A percentile compares a stretch with the other conserved stretches of the same genome.
phyloP scores from a whole-genome alignment of 2,329 filamentous ascomycete species.

The Scleromitrula shiraiana region DNA sequence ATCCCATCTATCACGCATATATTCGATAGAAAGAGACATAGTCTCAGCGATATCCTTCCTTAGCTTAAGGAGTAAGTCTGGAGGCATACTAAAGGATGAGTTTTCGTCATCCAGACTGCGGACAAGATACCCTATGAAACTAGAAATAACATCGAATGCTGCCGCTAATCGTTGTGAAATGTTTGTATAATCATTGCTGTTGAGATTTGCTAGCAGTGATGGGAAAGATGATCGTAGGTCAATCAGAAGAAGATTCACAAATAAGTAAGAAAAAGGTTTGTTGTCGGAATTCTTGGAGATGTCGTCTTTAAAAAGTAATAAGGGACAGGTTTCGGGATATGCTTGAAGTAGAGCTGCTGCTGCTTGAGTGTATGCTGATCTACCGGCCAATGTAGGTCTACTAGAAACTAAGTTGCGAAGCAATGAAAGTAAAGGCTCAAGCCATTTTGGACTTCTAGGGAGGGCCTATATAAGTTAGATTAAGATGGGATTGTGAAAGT shows the following conservation, averaged over 20 bases:
- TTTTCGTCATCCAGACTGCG: constrained; percentile 42
- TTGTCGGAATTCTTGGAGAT: constrained; percentile 23
- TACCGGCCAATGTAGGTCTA: constrained; percentile 45
- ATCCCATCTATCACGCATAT: constrained; percentile 63
- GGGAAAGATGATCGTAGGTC: constrained; percentile 58
- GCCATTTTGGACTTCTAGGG: constrained; percentile 45
- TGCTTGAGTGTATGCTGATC: constrained; percentile 52
- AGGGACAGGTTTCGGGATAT: constrained; percentile 40
- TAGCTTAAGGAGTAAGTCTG: constrained; percentile 53
- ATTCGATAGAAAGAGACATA: constrained; percentile 55
- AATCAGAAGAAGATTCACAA: constrained; percentile 57
- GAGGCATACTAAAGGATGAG: constrained; percentile 39
- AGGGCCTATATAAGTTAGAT: constrained; percentile 35
- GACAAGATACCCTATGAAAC: constrained; percentile 50
- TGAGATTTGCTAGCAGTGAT: constrained; percentile 49
- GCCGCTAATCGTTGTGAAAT: constrained; percentile 48
- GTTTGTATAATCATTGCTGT: constrained; percentile 42
- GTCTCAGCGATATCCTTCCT: constrained; percentile 54
- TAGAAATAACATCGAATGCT: constrained; percentile 53
- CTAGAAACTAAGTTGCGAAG: constrained; percentile 47
- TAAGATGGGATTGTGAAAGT: not conserved
- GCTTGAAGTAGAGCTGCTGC: constrained; percentile 48
- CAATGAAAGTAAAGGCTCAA: constrained; percentile 38
- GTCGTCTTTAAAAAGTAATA: constrained; percentile 45
- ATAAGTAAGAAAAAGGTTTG: constrained; percentile 53